Conservation (phyloP, 805 yeast genomes). For the Spathaspora sp. region DNA sequence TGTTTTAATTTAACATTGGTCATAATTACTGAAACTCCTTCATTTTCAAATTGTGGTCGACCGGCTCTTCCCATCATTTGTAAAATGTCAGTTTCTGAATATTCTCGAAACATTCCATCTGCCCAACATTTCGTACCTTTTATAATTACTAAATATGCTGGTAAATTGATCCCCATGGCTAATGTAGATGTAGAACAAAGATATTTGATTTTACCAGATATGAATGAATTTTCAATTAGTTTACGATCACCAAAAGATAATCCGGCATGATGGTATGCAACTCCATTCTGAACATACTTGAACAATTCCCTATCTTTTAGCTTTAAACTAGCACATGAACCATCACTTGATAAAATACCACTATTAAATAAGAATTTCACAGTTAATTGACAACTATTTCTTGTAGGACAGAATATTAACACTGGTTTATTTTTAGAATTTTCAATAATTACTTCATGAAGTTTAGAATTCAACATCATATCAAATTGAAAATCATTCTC, state of each 20-base stretch:
- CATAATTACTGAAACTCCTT: slow-evolving; percentile 48
- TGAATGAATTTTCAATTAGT: slow-evolving; percentile 42
- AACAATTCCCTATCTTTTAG: slow-evolving; percentile 25
- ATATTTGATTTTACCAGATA: slow-evolving; percentile 37
- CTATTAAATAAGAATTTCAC: slow-evolving; percentile 32
- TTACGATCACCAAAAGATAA: slow-evolving; percentile 44
- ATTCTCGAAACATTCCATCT: slow-evolving; percentile 47
- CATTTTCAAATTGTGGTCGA: slow-evolving; percentile 53
- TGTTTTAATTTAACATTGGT: slow-evolving; percentile 32
- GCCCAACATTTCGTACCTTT: slow-evolving; percentile 62
- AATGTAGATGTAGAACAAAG: slow-evolving; percentile 58
- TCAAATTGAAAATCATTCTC: slow-evolving; percentile 50
- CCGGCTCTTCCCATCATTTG: slow-evolving; percentile 72
- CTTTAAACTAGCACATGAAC: background rate
- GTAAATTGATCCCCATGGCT: slow-evolving; percentile 60
- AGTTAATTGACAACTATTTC: slow-evolving; percentile 45
- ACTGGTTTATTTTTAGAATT: slow-evolving; percentile 43
- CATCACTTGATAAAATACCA: slow-evolving; percentile 10
- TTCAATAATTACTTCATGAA: slow-evolving; percentile 34
- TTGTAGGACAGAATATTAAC: slow-evolving; percentile 51
- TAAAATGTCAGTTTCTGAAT: slow-evolving; percentile 50
- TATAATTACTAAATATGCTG: slow-evolving; percentile 57
- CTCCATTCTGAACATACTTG: slow-evolving; percentile 25
- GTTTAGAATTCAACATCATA: slow-evolving; percentile 35
- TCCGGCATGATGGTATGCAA: slow-evolving; percentile 62